phyloP scores from a whole-genome alignment of 2,329 filamentous ascomycete genomes.

The Apiospora phragmitis region DNA sequence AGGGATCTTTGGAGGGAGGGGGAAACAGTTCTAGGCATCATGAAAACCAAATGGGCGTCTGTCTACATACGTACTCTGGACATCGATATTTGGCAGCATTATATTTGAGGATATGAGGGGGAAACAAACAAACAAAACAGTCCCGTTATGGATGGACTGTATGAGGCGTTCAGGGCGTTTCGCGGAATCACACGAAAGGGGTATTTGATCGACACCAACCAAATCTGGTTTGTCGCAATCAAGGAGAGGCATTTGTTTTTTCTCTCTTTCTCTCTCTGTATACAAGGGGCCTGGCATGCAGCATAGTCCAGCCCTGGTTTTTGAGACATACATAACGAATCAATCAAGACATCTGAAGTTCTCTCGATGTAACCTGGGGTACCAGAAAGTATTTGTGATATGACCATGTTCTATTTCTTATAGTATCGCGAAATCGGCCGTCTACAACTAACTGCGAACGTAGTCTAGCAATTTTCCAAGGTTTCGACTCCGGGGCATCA shows the following conservation, averaged over 20 bases:
- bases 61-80: neutral
- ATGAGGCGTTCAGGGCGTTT: constrained; percentile 4
- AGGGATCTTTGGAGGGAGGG: neutral
- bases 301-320: neutral
- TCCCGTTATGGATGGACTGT: neutral
- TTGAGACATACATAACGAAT: neutral
- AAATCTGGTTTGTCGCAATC: neutral
- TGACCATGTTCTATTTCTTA: neutral
- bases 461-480: neutral
- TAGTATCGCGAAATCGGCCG: neutral
- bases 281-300: neutral
- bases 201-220: neutral
- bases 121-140: neutral
- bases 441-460: neutral
- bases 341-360: neutral
- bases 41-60: neutral
- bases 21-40: neutral
- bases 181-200: neutral
- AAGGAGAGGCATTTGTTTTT: neutral
- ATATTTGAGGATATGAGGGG: neutral
- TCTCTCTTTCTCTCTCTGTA: neutral
- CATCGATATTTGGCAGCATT: neutral
- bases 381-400: neutral
- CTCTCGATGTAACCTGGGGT: neutral
- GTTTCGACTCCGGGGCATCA: neutral